Percentiles rank a stretch among this genome's conserved stretches.
Conservation (phyloP, 139 green algal species). For the Chlorella sp. region DNA sequence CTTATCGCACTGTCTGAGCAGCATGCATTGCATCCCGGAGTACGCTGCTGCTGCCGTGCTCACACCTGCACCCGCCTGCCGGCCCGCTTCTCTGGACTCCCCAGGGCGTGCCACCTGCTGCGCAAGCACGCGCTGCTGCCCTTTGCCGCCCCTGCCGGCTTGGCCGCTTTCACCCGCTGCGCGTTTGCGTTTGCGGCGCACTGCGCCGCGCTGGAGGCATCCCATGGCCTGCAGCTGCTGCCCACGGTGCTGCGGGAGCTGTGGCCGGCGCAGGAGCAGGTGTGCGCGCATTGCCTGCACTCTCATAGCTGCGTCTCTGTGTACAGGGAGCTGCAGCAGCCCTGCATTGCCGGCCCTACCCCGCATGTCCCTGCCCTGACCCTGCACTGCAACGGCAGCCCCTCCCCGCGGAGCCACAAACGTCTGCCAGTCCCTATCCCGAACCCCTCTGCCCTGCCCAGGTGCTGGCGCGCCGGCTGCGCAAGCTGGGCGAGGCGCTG, state of each 20-base stretch:
- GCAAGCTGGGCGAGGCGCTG: conserved; percentile 28
- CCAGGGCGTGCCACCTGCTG: conserved; percentile 33
- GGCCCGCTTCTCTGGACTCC: not conserved
- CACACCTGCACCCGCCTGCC: too few species aligned
- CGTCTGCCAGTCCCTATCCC: too few species aligned
- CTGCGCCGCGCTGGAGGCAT: conserved; percentile 24
- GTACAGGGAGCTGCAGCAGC: too few species aligned
- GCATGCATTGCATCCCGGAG: too few species aligned
- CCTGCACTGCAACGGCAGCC: too few species aligned
- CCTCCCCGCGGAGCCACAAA: too few species aligned
- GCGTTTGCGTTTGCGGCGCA: conserved; percentile 9
- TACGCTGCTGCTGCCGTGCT: too few species aligned
- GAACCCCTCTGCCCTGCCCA: not conserved
- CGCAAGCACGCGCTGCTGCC: conserved; percentile 52
- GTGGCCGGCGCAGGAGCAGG: conserved; percentile 29
- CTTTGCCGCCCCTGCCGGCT: conserved; percentile 51
- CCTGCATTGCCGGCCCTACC: too few species aligned
- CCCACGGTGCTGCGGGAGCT: not conserved
- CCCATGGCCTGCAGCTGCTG: conserved; percentile 6
- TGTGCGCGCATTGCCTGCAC: too few species aligned
- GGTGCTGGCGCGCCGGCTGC: conserved; percentile 16
- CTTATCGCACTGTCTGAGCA: too few species aligned
- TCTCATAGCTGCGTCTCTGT: too few species aligned
- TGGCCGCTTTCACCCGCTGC: conserved; percentile 23
- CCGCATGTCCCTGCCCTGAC: not conserved